Base-by-base conservation (phyloP, 208 protist genomes). In the Leishmania braziliensis region DNA sequence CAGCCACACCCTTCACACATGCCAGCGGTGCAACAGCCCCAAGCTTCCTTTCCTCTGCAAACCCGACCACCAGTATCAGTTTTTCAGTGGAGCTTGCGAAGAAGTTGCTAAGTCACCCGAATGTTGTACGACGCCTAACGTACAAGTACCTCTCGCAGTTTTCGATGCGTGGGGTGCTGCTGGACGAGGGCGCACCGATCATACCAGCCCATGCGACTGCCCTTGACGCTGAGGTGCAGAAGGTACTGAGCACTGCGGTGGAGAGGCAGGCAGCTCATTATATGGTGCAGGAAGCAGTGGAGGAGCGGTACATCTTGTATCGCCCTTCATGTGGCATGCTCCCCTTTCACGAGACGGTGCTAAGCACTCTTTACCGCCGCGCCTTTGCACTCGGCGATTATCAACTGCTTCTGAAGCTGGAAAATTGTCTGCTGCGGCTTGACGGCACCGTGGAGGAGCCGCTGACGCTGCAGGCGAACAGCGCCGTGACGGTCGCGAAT, bases 301-400 rank as follows among this genome's bases (percentile, higher is more conserved):
- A 95, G 79, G 90, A 96, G 58, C 88, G 92, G n/a, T 96, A 96
- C 80, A 54, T 93, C 9, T 80, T 98, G 18, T 98, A 96, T 77
- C 88, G 87, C 18, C 53, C 86, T 6, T 79, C 83, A 2, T 81
- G 84, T 10, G 95, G 95, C 26, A 82, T 84, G 26, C 91, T 90
- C 78, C 70, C 87, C 12, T 90, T 89, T 33, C 92, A 96, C 33
- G 87, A 94, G 72, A 95, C 95, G 23, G 88, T 98, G 77, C 83
- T 98, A 70, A 88, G 92, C 63, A 84, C 91, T 26, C 71, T 98
- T 14, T 94, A 95, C 79, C 87, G 86, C 51, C 84, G 88, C 43
- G 93, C 93, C n/a, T 91, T 96, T 72, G 75, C 78, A 16, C 75
- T 85, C 0, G 92, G 95, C 33, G 81, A 90, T 70, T 81, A 86